A percentile compares a stretch with the other conserved stretches of the same genome.
These are phyloP conservation scores for Tritrichomonas foetus DNA, from an alignment of 208 protist genomes.

Conservation along the genomic window DNA sequence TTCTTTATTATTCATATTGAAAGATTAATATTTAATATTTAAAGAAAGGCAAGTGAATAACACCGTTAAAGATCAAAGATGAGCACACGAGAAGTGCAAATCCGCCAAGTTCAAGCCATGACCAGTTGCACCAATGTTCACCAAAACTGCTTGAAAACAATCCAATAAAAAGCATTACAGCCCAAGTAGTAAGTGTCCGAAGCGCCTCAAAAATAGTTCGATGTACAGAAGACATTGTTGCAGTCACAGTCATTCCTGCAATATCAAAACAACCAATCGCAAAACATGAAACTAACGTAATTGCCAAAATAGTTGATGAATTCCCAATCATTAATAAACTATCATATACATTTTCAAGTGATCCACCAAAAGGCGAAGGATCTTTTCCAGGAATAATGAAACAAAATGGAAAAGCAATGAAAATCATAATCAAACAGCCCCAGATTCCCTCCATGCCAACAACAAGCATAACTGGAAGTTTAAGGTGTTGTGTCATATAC, in stretches of 20 bases:
- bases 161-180: background rate
- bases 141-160: background rate
- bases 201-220: background rate
- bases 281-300: background rate
- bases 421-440: background rate
- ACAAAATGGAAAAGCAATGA: background rate
- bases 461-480: background rate
- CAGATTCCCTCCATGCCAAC: background rate
- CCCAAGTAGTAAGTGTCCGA: background rate
- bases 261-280: background rate
- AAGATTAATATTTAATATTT: no score
- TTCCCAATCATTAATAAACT: background rate
- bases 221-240: background rate
- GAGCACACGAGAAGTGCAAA: background rate
- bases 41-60: background rate
- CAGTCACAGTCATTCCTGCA: background rate
- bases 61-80: background rate
- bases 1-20: no score
- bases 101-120: background rate
- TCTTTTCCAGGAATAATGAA: background rate
- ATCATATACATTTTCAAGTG: background rate
- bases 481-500: background rate
- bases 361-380: background rate
- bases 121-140: background rate
- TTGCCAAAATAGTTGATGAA: background rate